A percentile compares a stretch with the other conserved stretches of the same genome.
Conservation (phyloP, 2,329 filamentous ascomycete species). For the Cytospora leucostoma region DNA sequence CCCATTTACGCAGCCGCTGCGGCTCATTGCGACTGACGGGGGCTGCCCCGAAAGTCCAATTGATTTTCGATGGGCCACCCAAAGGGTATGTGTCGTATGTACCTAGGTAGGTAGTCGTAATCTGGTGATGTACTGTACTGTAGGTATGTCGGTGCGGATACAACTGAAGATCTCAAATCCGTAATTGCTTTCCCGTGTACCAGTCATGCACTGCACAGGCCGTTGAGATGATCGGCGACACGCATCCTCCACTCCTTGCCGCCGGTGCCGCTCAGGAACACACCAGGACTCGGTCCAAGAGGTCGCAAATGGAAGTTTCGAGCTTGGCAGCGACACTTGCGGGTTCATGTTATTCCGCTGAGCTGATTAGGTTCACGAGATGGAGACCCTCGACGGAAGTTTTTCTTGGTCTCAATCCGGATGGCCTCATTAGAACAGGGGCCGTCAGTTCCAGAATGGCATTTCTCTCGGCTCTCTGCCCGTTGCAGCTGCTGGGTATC, state of each 20-base stretch:
- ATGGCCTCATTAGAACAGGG: too few species aligned
- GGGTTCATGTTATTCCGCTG: too few species aligned
- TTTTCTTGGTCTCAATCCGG: neutral
- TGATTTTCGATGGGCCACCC: neutral
- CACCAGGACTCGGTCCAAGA: too few species aligned
- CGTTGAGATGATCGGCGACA: slow-evolving; percentile 1
- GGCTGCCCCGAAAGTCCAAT: neutral
- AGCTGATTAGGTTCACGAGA: too few species aligned
- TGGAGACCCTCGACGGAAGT: too few species aligned
- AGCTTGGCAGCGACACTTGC: too few species aligned
- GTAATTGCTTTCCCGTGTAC: neutral
- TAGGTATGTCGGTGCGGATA: neutral
- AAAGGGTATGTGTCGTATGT: neutral
- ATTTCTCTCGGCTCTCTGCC: too few species aligned
- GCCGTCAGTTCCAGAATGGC: too few species aligned
- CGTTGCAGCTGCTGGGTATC: too few species aligned
- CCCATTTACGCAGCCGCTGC: too few species aligned
- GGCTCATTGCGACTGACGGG: neutral
- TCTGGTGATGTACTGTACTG: neutral
- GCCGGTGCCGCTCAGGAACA: neutral
- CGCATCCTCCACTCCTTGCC: neutral
- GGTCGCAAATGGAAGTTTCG: too few species aligned
- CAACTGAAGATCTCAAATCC: neutral
- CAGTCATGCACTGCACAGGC: neutral
- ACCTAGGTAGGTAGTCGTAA: neutral